Base-by-base conservation (phyloP, 2,329 filamentous ascomycete genomes). In the Thielaviopsis punctulata region DNA sequence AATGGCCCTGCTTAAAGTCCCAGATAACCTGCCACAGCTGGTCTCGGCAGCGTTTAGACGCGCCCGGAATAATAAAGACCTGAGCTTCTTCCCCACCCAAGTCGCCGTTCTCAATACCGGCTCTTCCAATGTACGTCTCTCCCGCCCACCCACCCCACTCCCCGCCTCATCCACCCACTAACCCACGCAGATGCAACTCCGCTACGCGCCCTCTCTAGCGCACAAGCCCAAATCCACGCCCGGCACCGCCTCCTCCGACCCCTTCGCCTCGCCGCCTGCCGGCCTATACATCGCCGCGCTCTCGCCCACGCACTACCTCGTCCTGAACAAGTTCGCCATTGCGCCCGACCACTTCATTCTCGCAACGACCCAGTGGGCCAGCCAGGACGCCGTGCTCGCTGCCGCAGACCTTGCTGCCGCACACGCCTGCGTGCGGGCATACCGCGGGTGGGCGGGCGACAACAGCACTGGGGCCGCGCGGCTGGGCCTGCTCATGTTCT, bases 271-370 rank as follows among this genome's bases (percentile, higher is more conserved):
- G 55, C 63, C 72, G 0, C 59, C 68, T 2, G 67, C 71, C 4
- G 66, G 76, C 9, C 72, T 82, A 52, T 67, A 81, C 36, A 64
- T 80, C 44, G 63, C 73, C 15, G 62, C 64, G 23, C 60, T 84
- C 7, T 68, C 68, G 1, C 67, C 76, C 0, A 63, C 67, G 8
- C 82, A 87, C 63, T 71, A 73, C 54, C 70, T 86, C 43, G 76
- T 87, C 1, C 68, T 87, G 41, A 87, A 87, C 69, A 87, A 86
- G 63, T 87, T 83, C 59, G 81, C 83, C 48, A 66, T 87, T 48
- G 80, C 84, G 30, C 73, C 76, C 0, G 73, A 80, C 59, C 83
- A 87, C 65, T 84, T 84, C 61, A 84, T 87, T 58, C 71, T 87
- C 47, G 75, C 78, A 0, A 87, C 83, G 0, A 74, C 66, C n/a